Base-by-base conservation (phyloP, 148 eudicot species). In the Bassia scoparia region DNA sequence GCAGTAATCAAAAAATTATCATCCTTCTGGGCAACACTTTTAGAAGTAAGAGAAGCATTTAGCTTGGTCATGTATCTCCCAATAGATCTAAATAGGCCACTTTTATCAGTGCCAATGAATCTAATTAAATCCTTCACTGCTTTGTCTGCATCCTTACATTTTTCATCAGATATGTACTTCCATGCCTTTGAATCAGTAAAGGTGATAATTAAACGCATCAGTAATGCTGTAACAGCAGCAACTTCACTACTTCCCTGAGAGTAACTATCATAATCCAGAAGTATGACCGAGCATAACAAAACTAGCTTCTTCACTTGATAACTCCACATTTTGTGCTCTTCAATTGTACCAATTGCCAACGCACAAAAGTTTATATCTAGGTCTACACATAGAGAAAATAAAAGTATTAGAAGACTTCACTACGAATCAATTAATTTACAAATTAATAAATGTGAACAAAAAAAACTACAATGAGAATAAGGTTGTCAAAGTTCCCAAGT, bases 171-270 rank as follows among this genome's bases (percentile, higher is more conserved):
- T 72, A 82, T 81, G 81, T 83, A 76, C 81, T 86, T 91, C 98
- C 98, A 94, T 35, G 84, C 80, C 75, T 86, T 91, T 48, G 80
- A 74, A 83, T 94, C 98, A 69, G 91, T 88, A 77, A 94, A 85
- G 74, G 80, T 76, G 77, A 94, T 86, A 27, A 89, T 78, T 78
- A 94, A 77, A 74, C 91, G 98, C 89, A 94, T 84, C 60, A 93
- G 83, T 41, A 81, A 66, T 75, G 93, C 83, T 18, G 89, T 78
- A 75, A 89, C 87, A 67, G 83, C 64, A 27, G 77, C 84, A 77
- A 86, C 60, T 55, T 89, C 91, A 66, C 77, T 70, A 80, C 61
- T 73, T 69, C 69, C 75, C 26, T 70, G 69, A 29, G 70, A 60
- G 68, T 85, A 79, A 69, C 74, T 63, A 72, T 86, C 90, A 83